Conservation (phyloP, 139 green algal species). For the Closterium sp. region DNA sequence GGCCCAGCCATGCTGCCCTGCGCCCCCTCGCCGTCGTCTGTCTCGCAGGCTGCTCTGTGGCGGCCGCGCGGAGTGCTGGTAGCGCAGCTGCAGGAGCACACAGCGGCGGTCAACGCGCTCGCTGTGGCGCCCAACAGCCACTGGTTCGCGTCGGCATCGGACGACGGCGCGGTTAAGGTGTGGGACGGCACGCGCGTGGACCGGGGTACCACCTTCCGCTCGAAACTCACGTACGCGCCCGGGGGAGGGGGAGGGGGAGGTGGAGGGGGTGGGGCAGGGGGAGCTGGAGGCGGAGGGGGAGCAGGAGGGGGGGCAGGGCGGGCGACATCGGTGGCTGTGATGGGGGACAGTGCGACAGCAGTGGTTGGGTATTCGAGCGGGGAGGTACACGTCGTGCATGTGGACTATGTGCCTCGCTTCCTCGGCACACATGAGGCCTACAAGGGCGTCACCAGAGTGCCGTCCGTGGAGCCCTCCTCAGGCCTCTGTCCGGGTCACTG, state of each 20-base stretch:
- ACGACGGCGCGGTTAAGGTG: slow-evolving; percentile 71
- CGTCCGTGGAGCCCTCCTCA: neutral
- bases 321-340: slow-evolving; percentile 1
- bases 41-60: slow-evolving; percentile 59
- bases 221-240: slow-evolving; percentile 75
- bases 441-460: slow-evolving; percentile 8
- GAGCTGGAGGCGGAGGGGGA: no score
- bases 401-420: slow-evolving; percentile 32
- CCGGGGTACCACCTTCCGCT: slow-evolving; percentile 81
- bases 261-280: no score
- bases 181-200: slow-evolving; percentile 89
- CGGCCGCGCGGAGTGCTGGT: slow-evolving; percentile 82
- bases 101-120: slow-evolving; percentile 68
- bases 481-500: neutral
- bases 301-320: neutral
- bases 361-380: neutral
- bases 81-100: slow-evolving; percentile 86
- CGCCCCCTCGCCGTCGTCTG: neutral
- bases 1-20: neutral
- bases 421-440: neutral
- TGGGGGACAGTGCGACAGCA: neutral
- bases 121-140: slow-evolving; percentile 61
- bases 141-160: slow-evolving; percentile 76
- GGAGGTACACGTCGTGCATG: slow-evolving; percentile 30
- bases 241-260: slow-evolving; percentile 33